Evolutionary conservation across 2,329 filamentous ascomycete species (phyloP), one percentile per base, ranked within the genome.

Genomic region (Cadophora luteo-olivacea): DNA sequence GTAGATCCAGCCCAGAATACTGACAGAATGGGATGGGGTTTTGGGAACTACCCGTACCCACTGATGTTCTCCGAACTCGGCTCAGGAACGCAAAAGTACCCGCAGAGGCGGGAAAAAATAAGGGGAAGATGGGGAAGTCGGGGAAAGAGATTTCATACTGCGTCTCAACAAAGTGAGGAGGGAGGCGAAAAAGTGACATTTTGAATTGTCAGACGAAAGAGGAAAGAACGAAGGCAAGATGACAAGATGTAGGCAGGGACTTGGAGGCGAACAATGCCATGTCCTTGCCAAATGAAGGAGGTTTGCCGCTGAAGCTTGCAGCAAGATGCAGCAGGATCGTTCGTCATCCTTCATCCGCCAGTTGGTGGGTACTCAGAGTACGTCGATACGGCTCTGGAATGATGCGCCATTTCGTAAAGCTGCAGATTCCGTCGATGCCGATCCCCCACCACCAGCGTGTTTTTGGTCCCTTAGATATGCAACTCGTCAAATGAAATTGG

Each of bases 361-460:
- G 45, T 22, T 49, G 25, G 36, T 60, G 57, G 57, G 29, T 29
- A 29, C 29, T 29, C 3, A 2, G 36, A 14, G 45, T 60, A 60
- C 57, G 14, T 4, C 33, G 33, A 49, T 41, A 60, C 51, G n/a
- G 36, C 32, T 11, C 33, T 60, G 33, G 32, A n/a, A 22, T 16
- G 16, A 38, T 60, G 57, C 57, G 57, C 57, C 36, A 60, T 60
- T 41, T 41, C 57, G 57, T 60, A 60, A 60, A 60, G n/a, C 22
- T 45, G 57, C 57, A 60, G 24, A 7, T 60, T 45, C n/a, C 33
- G 22, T 41, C 12, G 22, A 5, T 22, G 57, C 36, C 57, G 57
- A 60, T 60, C 57, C 57, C 57, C 57, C 36, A 60, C 57, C 33
- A 60, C 36, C n/a, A 38, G n/a, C n/a, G 1, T 24, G 14, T 38